Evolutionary conservation across 441 rosid species (phyloP).

Genomic region (Adansonia rubrostipa): DNA sequence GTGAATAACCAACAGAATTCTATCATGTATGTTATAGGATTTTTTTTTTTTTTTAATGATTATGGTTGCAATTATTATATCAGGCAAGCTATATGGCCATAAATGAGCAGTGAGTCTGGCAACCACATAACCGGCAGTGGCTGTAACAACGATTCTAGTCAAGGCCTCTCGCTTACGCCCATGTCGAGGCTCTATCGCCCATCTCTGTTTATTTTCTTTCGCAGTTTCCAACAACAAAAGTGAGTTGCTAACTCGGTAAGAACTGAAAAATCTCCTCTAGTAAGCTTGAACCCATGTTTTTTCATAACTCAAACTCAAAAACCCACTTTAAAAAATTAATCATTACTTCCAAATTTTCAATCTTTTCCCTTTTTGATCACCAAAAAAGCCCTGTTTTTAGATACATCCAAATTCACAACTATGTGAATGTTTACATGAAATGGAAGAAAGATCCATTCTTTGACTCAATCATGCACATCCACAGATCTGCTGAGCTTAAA

Average conservation of each 20-base stretch:
- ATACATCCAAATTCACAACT: constrained; percentile 45
- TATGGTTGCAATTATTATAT: too few relatives aligned
- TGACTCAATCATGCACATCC: constrained; percentile 69
- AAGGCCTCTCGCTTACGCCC: background rate
- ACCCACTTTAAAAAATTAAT: constrained; percentile 35
- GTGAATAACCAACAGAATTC: too few relatives aligned
- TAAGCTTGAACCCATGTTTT: constrained; percentile 34
- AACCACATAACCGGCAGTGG: background rate
- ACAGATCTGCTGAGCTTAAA: constrained; percentile 67
- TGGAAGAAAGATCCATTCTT: constrained; percentile 74
- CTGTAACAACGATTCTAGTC: background rate
- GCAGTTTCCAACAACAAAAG: background rate
- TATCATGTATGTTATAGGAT: too few relatives aligned
- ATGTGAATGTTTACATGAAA: constrained; percentile 85
- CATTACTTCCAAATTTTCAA: constrained; percentile 29
- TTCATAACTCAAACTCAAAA: constrained; percentile 34
- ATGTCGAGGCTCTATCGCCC: background rate
- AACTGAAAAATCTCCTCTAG: background rate
- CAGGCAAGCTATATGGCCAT: too few relatives aligned
- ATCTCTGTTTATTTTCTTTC: background rate
- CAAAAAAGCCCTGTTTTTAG: constrained; percentile 14
- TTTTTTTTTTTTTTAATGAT: too few relatives aligned
- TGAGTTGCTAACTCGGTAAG: background rate
- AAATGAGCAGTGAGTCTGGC: background rate
- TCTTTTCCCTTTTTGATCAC: constrained; percentile 23